Evolutionary conservation across 768 basidiomycete genomes (phyloP), one percentile per base, ranked within the genome.

Genomic region (Russula foetens): DNA sequence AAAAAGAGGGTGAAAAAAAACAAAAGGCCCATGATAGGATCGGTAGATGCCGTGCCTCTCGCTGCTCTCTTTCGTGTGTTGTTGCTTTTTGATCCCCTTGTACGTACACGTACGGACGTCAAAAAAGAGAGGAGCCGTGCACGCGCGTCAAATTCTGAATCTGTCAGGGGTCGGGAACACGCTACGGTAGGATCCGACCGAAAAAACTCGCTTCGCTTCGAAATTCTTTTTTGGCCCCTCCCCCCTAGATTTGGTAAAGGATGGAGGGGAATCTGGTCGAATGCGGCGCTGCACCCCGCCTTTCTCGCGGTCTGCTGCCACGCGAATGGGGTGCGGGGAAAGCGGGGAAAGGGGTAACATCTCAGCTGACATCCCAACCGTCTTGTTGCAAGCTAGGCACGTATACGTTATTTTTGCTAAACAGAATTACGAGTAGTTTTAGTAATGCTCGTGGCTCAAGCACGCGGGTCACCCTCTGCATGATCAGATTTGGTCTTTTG

Each of bases 261-360:
- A 12, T 6, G 23, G 38, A 5, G 9, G 7, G 14, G 14, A 38
- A 38, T 7, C 6, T 7, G 38, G 38, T 38, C 14, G 5, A 15
- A 3, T 9, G 38, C 38, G 3, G 39, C 3, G 5, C 17, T 41
- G 17, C n/a, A n/a, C 35, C 55, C 55, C 55, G 35, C 45, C 33
- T 35, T 28, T 24, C 23, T 23, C 21, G 26, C 9, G 19, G 7
- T 8, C 17, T 41, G 17, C 39, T 2, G 12, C n/a, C 9, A 17
- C 4, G 50, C 58, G 43, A 38, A 46, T 59, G 24, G 19, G 33
- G 50, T 52, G 58, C 33, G 58, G 58, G 58, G 58, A 52, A 59
- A 0, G 41, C 24, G 57, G 58, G 46, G 38, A 38, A 46, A 24
- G 33, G 31, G 8, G n/a, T 23, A 24, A 21, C 26, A 33, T 11